A percentile compares a stretch with the other conserved stretches of the same genome.
These are phyloP conservation scores for Fagus sylvatica DNA, from an alignment of 306 rosid species.

Conservation along the genomic window DNA sequence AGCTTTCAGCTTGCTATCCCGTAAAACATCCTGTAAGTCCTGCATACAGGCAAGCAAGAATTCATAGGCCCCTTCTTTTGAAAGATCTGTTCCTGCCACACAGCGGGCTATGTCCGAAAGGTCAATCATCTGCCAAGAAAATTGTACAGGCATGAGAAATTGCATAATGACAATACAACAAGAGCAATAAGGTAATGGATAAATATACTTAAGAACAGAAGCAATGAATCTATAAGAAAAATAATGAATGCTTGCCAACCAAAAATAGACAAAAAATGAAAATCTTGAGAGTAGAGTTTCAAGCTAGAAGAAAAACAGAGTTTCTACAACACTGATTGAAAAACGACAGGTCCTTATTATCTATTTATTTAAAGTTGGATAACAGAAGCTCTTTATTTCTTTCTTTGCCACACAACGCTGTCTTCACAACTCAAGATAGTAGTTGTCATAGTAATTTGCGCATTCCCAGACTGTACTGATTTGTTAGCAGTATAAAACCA, in stretches of 20 bases:
- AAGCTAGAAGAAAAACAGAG: neutral
- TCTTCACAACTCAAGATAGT: neutral
- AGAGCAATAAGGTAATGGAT: neutral
- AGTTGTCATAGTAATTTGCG: neutral
- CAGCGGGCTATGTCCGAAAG: constrained; percentile 3
- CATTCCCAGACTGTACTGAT: neutral
- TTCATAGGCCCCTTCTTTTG: constrained; percentile 4
- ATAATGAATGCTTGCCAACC: neutral
- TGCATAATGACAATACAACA: neutral
- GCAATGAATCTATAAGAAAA: neutral
- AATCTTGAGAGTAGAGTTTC: neutral
- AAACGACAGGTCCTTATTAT: neutral
- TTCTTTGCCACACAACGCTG: neutral
- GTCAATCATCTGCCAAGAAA: constrained; percentile 9
- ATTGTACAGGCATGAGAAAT: neutral
- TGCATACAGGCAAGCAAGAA: constrained; percentile 11
- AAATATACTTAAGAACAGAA: neutral
- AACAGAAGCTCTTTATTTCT: neutral
- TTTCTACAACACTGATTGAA: neutral
- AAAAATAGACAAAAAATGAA: neutral
- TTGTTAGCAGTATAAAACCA: neutral
- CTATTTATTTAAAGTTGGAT: neutral
- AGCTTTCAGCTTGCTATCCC: constrained; percentile 10
- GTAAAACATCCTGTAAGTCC: constrained; percentile 6
- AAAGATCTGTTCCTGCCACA: constrained; percentile 5